Conservation (phyloP, 2,329 filamentous ascomycete genomes). For the Fulvia fulva region DNA sequence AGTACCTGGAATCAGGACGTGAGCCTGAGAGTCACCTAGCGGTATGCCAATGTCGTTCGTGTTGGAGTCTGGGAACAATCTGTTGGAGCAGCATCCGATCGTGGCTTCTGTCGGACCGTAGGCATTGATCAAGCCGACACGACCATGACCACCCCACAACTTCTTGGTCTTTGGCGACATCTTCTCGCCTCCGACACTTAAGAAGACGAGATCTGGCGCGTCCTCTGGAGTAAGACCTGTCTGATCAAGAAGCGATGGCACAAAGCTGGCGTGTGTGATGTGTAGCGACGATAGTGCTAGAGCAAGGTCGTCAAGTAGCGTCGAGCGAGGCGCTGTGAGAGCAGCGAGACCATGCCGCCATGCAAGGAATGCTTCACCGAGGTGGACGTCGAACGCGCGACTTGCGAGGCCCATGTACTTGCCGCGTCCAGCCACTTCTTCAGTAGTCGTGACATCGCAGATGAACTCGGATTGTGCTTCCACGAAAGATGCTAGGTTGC, state of each 20-base stretch:
- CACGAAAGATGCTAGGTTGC: conserved; percentile 51
- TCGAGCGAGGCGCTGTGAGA: conserved; percentile 10
- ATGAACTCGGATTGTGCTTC: conserved; percentile 15
- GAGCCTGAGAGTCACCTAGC: conserved; percentile 16
- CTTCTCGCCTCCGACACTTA: conserved; percentile 20
- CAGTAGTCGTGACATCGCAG: conserved; percentile 8
- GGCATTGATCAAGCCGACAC: conserved; percentile 17
- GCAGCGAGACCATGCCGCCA: conserved; percentile 10
- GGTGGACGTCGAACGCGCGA: conserved; percentile 16
- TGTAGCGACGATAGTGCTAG: conserved; percentile 6
- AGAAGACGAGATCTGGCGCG: conserved; percentile 12
- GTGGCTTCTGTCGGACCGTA: conserved; percentile 22
- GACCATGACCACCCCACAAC: conserved; percentile 13
- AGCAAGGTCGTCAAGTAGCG: conserved; percentile 14
- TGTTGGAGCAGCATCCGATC: conserved; percentile 9
- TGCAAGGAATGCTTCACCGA: conserved; percentile 16
- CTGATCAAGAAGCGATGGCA: conserved; percentile 15
- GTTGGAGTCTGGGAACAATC: conserved; percentile 11
- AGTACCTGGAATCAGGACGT: conserved; percentile 13
- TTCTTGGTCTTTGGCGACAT: conserved; percentile 20
- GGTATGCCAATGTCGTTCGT: conserved; percentile 11
- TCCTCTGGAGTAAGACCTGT: conserved; percentile 12
- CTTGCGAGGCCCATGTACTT: conserved; percentile 15
- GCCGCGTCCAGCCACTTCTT: conserved; percentile 8
- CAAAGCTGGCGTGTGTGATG: conserved; percentile 15